Base-by-base conservation (phyloP, 768 basidiomycete genomes). In the Galerina sulciceps region DNA sequence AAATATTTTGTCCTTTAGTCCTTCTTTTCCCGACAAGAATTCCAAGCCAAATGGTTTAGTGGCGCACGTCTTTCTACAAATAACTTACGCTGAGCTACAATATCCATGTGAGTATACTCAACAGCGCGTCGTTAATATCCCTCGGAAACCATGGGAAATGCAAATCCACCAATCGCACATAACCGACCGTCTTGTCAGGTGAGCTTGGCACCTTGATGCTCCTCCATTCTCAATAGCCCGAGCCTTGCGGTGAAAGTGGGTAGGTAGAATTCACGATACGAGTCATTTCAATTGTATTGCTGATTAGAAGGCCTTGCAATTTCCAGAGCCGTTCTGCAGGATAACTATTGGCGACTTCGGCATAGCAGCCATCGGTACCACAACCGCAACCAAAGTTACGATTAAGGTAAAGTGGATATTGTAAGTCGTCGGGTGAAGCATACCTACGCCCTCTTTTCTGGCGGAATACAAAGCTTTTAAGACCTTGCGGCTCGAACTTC, bases 1-100 rank as follows among this genome's bases (percentile, higher is more conserved):
- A 56, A 59, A 49, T 54, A 58, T 55, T 57, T 55, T 67, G 51
- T 44, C 61, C 61, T 47, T 63, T n/a, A n/a, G n/a, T n/a, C n/a
- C n/a, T n/a, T n/a, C n/a, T n/a, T 67, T 65, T 58, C 53, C 65
- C 63, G 55, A 62, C 52, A 60, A 54, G 61, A 49, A 53, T 49
- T 42, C 44, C 36, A 41, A 46, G 66, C 71, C 65, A 68, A 74
- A 73, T 70, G 75, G 73, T 62, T 69, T 75, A 71, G 74, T 76
- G 77, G 75, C 74, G 70, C 38, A 52, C 61, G 46, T 58, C 59
- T 56, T 53, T 65, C 64, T 60, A 45, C 62, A 71, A 65, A 67
- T 69, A 69, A 62, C 67, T 64, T 49, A 56, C 49, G 59, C 37
- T 53, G 55, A 54, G 55, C 36, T 59, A 35, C 45, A 53, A 20